phyloP scores from a whole-genome alignment of 805 yeast genomes.

The Debaryomyces castellii region DNA sequence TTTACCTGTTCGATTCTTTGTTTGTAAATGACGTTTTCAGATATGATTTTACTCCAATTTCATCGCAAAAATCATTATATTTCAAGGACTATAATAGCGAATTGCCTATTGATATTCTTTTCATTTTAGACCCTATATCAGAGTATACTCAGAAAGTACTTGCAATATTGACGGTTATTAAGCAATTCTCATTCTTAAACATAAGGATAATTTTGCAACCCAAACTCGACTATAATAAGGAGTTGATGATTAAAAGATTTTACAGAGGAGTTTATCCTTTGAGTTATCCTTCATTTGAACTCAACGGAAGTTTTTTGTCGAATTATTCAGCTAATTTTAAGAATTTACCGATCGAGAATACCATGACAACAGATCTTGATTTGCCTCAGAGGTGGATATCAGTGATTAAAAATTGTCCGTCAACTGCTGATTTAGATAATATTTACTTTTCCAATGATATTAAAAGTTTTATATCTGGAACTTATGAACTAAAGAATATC shows the following conservation, averaged over 20 bases:
- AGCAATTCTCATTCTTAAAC: slow-evolving; percentile 48
- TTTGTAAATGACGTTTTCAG: slow-evolving; percentile 45
- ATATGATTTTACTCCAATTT: slow-evolving; percentile 41
- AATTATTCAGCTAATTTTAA: slow-evolving; percentile 43
- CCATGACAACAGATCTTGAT: slow-evolving; percentile 54
- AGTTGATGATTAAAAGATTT: slow-evolving; percentile 55
- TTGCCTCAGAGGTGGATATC: slow-evolving; percentile 71
- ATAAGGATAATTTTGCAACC: slow-evolving; percentile 63
- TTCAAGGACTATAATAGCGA: slow-evolving; percentile 16
- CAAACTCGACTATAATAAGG: slow-evolving; percentile 31
- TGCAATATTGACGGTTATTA: slow-evolving; percentile 42
- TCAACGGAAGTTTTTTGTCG: too few relatives aligned
- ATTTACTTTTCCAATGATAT: slow-evolving; percentile 44
- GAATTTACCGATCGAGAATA: slow-evolving; percentile 47
- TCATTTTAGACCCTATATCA: slow-evolving; percentile 70
- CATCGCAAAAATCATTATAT: slow-evolving; percentile 25
- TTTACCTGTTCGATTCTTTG: slow-evolving; percentile 40
- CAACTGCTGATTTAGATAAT: slow-evolving; percentile 58
- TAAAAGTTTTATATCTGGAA: slow-evolving; percentile 37
- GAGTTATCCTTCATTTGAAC: slow-evolving; percentile 28
- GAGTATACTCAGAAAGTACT: slow-evolving; percentile 66
- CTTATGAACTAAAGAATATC: slow-evolving; percentile 52
- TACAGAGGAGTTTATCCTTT: slow-evolving; percentile 48
- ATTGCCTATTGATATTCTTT: slow-evolving; percentile 52
- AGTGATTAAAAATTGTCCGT: slow-evolving; percentile 44